Evolutionary conservation across 2,329 filamentous ascomycete species (phyloP).

Genomic region (Sarocladiaceae sp.): DNA sequence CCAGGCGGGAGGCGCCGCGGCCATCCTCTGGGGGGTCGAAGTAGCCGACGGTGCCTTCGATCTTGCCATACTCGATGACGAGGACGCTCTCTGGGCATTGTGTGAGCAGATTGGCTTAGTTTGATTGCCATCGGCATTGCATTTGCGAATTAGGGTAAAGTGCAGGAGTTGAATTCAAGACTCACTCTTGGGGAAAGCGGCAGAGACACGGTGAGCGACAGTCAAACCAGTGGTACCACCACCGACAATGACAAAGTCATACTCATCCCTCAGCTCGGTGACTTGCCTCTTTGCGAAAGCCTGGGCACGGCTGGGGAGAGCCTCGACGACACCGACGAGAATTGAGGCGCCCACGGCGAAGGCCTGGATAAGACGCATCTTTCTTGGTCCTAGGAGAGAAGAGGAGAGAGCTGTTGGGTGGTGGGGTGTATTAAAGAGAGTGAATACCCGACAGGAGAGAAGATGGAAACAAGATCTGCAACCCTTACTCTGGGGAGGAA

Average conservation of each 20-base stretch:
- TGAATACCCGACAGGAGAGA: constrained; percentile 12
- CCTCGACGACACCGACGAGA: constrained; percentile 15
- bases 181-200: constrained; percentile 23
- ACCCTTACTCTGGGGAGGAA: constrained; percentile 11
- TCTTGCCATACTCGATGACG: constrained; percentile 17
- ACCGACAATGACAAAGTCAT: constrained; percentile 27
- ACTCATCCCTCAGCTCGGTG: constrained; percentile 21
- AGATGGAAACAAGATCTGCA: neutral
- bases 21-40: constrained; percentile 23
- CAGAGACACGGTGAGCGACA: constrained; percentile 27
- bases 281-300: constrained; percentile 18
- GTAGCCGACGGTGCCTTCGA: constrained; percentile 18
- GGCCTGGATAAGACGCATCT: constrained; percentile 16
- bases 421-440: constrained; percentile 9
- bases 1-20: constrained; percentile 17
- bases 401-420: constrained; percentile 9
- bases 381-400: neutral
- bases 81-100: constrained; percentile 14
- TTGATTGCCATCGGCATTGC: neutral
- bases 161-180: too few relatives aligned
- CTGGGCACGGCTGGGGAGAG: constrained; percentile 14
- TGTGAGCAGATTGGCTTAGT: neutral
- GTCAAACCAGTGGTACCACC: constrained; percentile 29
- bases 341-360: constrained; percentile 16
- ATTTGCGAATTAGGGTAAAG: neutral